phyloP scores from a whole-genome alignment of 345 rosid genomes.

The Eucalyptus albens region DNA sequence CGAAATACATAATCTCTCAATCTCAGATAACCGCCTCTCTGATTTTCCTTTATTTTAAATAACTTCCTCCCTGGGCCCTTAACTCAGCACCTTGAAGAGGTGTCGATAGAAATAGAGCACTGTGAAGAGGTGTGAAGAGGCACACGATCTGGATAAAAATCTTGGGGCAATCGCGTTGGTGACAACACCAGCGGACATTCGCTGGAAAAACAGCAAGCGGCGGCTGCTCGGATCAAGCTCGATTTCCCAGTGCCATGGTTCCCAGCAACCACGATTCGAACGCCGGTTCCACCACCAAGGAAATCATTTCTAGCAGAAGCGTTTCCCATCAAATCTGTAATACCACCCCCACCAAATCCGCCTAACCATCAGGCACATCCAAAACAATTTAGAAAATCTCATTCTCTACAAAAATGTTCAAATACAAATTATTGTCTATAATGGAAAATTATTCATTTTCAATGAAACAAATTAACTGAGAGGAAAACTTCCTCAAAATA shows the following conservation, averaged over 20 bases:
- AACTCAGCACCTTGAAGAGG: slow-evolving; percentile 49
- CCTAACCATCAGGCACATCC: background rate
- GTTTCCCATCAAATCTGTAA: background rate
- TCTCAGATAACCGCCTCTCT: too few species aligned
- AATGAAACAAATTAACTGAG: fast-evolving
- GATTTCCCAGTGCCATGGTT: slow-evolving; percentile 89
- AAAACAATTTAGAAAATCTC: background rate
- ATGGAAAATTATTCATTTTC: too few species aligned
- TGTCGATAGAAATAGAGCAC: too few species aligned
- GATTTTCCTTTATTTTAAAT: too few species aligned
- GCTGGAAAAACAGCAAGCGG: slow-evolving; percentile 43
- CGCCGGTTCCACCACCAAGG: slow-evolving; percentile 43
- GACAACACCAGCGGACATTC: slow-evolving; percentile 54
- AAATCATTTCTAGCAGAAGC: background rate
- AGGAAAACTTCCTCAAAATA: too few species aligned
- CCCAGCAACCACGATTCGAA: slow-evolving; percentile 77
- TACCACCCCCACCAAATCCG: background rate
- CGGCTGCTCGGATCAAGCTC: slow-evolving; percentile 74
- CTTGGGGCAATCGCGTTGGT: slow-evolving; percentile 54
- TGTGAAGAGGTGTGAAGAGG: too few species aligned
- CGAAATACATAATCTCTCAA: too few species aligned
- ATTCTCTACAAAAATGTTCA: too few species aligned
- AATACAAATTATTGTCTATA: too few species aligned
- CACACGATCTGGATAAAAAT: slow-evolving; percentile 63
- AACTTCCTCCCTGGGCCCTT: too few species aligned